Percentiles rank a stretch among this genome's conserved stretches.
These are phyloP conservation scores for Picea glauca DNA, from an alignment of 75 land plant species.

Conservation along the genomic window DNA sequence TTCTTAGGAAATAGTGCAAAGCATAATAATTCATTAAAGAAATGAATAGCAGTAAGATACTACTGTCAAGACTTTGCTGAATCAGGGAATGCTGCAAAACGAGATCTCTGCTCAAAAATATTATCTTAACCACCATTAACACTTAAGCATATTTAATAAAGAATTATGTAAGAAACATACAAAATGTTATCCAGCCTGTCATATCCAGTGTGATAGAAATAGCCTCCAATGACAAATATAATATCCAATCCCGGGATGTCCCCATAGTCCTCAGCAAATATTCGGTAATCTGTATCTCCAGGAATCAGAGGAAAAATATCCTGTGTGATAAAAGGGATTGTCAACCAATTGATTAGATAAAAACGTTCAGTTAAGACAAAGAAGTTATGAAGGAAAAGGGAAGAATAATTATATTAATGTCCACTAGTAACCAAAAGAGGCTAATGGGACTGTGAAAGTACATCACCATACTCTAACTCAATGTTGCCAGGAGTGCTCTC, in stretches of 20 bases:
- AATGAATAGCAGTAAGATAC: neutral
- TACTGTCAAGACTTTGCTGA: neutral
- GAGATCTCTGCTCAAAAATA: neutral
- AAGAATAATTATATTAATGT: neutral
- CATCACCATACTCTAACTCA: too few species aligned
- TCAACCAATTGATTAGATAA: neutral
- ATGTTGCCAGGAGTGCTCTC: too few species aligned
- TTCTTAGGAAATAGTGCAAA: neutral
- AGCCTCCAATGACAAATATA: constrained; percentile 85
- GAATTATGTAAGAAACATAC: constrained; percentile 49
- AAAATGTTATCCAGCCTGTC: constrained; percentile 80
- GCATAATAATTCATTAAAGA: neutral
- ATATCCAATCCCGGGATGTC: constrained; percentile 95
- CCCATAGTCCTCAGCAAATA: constrained; percentile 81
- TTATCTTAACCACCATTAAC: neutral
- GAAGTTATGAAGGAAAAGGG: neutral
- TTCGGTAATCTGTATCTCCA: constrained; percentile 96
- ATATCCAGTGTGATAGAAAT: constrained; percentile 86
- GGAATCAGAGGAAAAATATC: constrained; percentile 90
- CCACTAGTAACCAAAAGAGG: too few species aligned
- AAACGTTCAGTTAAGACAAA: neutral
- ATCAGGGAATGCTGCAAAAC: neutral
- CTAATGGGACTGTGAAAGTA: too few species aligned
- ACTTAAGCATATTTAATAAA: constrained; percentile 19
- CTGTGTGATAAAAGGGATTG: constrained; percentile 27